Evolutionary conservation across 2,329 filamentous ascomycete species (phyloP), one percentile per base, ranked within the genome.

Genomic region (Chrysoporthe cubensis): DNA sequence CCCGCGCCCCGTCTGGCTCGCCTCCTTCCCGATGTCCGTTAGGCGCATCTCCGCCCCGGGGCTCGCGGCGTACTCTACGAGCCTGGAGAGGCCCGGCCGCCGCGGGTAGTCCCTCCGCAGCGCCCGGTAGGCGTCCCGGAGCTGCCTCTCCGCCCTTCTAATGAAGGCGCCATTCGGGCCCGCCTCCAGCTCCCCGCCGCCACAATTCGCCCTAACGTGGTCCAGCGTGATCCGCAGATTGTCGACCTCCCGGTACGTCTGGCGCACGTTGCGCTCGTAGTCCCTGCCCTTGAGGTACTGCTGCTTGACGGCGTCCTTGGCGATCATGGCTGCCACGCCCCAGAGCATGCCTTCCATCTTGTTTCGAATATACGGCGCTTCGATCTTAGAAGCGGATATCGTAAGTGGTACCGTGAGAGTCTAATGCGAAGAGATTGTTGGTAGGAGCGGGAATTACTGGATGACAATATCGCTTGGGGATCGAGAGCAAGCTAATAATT

Each of bases 191-290:
- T 62, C 46, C 34, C 59, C 43, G 37, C 43, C 52, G 18, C 56
- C 48, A n/a, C 65, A 67, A n/a, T 67, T 64, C 42, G 43, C 16
- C 26, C 62, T 67, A 52, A 62, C 62, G 7, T 67, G 65, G 8
- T 67, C 65, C 54, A 67, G 37, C n/a, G 61, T 64, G 34, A 64
- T 67, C 21, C 21, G 11, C 11, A 64, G 66, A 43, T 64, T 67
- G 44, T 67, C 66, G 5, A 64, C 54, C 14, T 67, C 66, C 46
- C 66, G 66, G 40, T 67, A 67, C 3, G 42, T 44, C 50, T 67
- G 66, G 7, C 66, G 66, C 6, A 67, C 66, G 44, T 64, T 67
- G 7, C 66, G 66, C 50, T 67, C 66, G 37, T 67, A 67, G 54
- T 67, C 66, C 16, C 66, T 60, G 7, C 61, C 61, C 26, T 64